Evolutionary conservation across 2,329 filamentous ascomycete genomes (phyloP).

Genomic region (Chrysoporthe cubensis): DNA sequence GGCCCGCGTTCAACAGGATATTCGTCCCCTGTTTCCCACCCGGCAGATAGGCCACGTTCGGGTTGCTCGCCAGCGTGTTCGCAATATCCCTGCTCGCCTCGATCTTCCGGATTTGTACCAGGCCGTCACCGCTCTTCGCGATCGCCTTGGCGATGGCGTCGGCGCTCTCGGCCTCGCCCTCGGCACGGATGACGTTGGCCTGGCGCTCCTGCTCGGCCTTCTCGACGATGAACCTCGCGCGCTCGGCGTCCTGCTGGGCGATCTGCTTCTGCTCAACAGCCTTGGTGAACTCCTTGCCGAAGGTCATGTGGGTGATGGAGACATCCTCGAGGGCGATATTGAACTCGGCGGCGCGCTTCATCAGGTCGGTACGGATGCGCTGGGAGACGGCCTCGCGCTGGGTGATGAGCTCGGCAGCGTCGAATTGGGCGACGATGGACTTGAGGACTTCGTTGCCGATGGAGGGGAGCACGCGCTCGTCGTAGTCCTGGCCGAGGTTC

Average conservation of each 20-base stretch:
- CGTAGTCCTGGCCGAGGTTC: constrained; percentile 98
- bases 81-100: constrained; percentile 97
- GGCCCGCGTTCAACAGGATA: constrained; percentile 56
- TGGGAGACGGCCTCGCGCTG: constrained; percentile 96
- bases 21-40: constrained; percentile 70
- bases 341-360: constrained; percentile 93
- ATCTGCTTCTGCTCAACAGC: constrained; percentile 99
- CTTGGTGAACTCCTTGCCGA: constrained; percentile 97
- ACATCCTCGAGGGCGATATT: constrained; percentile 99
- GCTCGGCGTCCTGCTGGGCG: constrained; percentile 97
- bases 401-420: constrained; percentile 97
- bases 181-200: constrained; percentile 96
- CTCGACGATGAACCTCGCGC: constrained; percentile 97
- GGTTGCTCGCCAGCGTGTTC: constrained; percentile 83
- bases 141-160: constrained; percentile 95
- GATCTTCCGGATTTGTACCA: constrained; percentile 95
- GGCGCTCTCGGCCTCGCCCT: constrained; percentile 96
- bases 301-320: constrained; percentile 99
- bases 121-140: constrained; percentile 87
- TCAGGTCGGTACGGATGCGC: constrained; percentile 89
- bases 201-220: constrained; percentile 98
- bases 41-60: constrained; percentile 94
- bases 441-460: constrained; percentile 99
- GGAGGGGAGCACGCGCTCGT: constrained; percentile 95
- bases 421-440: constrained; percentile 97